These are phyloP conservation scores for Xylariales sp. DNA, from an alignment of 2,329 filamentous ascomycete genomes.

Conservation along the genomic window DNA sequence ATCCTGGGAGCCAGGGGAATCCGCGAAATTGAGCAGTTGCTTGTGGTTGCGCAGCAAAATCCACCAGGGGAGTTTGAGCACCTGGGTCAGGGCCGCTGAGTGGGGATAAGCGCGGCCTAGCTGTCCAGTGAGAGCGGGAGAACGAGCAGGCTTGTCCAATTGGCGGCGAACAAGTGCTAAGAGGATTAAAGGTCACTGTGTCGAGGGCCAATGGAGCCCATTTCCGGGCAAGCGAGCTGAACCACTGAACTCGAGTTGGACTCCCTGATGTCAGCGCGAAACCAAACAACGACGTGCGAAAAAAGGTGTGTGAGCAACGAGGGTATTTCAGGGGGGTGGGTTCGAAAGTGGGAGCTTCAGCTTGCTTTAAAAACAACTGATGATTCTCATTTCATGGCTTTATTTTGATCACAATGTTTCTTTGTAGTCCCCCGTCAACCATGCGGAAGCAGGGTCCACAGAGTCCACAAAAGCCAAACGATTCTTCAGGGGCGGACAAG, in stretches of 20 bases:
- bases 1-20: slow-evolving; percentile 1
- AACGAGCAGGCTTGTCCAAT: slow-evolving; percentile 1
- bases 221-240: no score
- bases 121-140: slow-evolving; percentile 1
- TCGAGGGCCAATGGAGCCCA: slow-evolving; percentile 17
- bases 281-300: no score
- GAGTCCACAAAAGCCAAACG: slow-evolving; percentile 6
- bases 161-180: slow-evolving; percentile 3
- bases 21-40: not conserved
- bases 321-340: no score
- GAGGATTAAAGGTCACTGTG: slow-evolving; percentile 10
- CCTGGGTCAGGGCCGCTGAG: not conserved
- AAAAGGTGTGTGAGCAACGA: no score
- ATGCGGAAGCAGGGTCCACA: slow-evolving; percentile 7
- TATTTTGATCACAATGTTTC: slow-evolving; percentile 17
- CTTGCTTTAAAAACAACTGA: slow-evolving; percentile 14
- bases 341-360: slow-evolving; percentile 6
- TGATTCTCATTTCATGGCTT: slow-evolving; percentile 17
- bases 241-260: no score
- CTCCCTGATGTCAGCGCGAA: no score
- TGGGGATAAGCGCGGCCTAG: not conserved
- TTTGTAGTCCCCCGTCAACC: slow-evolving; percentile 15
- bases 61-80: not conserved
- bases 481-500: slow-evolving; percentile 3
- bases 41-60: not conserved